Evolutionary conservation across 192 early-diverging fungal genomes (phyloP), one percentile per base, ranked within the genome.

Genomic region (Coemansia sp.): DNA sequence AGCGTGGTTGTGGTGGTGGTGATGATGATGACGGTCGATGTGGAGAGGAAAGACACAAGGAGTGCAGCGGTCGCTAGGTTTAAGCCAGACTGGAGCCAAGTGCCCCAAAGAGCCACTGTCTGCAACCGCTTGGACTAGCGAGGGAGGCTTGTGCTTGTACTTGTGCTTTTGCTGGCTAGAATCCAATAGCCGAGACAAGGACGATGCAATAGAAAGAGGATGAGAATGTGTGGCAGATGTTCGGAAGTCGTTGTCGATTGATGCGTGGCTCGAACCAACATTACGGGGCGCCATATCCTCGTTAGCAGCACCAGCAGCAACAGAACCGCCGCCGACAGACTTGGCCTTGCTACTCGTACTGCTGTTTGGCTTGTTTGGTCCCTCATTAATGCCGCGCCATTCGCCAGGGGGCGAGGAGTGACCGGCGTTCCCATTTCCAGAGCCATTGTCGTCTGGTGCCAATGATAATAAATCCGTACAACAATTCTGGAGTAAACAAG

Each of bases 81-180:
- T 26, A 9, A 21, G 9, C 23, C 52, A 26, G 21, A 18, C 23
- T 23, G 26, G 26, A 5, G 21, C 52, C 23, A 54, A 54, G 13
- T 8, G 26, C 7, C 52, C 52, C 23, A 23, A 54, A 23, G 52
- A 23, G 21, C 23, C 52, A 7, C 52, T 7, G 7, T 8, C 26
- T 21, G 52, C 52, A 48, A 68, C 69, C 75, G 75, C 75, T 72
- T 72, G 75, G 75, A 77, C 65, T 57, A 72, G 66, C 39, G 58
- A 69, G 16, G 60, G 70, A 43, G 75, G 75, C 74, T 75, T 75
- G 68, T 47, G 59, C 68, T 64, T 66, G 57, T 75, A 68, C 37
- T 32, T 32, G 26, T 19, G 52, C 52, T 54, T 54, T 18, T 54
- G 52, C 64, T 44, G 13, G 32, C 48, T 9, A 62, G 60, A 50